Evolutionary conservation across 202 grass and related monocot genomes (phyloP).

Genomic region (Miscanthus sacchariflorus): DNA sequence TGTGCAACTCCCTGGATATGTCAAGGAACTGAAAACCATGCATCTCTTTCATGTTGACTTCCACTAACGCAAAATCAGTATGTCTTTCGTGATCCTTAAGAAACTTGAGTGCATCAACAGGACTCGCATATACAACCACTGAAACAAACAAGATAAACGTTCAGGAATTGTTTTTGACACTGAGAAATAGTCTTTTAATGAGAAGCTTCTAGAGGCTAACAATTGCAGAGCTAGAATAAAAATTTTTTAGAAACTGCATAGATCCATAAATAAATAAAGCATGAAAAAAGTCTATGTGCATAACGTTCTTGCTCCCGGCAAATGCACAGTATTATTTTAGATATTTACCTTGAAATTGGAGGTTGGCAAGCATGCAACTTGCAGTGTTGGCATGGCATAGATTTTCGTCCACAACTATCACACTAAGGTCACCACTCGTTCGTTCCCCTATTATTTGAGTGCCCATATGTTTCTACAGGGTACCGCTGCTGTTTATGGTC

Average conservation of each 20-base stretch:
- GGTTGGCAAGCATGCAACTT: conserved; percentile 13
- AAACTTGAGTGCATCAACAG: conserved; percentile 31
- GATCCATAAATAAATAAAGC: background rate
- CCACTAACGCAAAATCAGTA: conserved; percentile 31
- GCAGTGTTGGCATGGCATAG: background rate
- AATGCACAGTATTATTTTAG: background rate
- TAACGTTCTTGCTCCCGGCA: background rate
- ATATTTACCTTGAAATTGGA: conserved; percentile 29
- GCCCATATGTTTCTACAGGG: conserved; percentile 22
- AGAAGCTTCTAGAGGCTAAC: background rate
- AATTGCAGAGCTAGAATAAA: background rate
- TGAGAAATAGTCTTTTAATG: background rate
- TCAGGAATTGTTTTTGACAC: background rate
- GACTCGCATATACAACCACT: conserved; percentile 32
- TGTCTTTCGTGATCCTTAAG: conserved; percentile 29
- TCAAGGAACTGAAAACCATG: conserved; percentile 43
- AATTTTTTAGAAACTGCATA: background rate
- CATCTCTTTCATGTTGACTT: conserved; percentile 43
- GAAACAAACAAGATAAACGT: background rate
- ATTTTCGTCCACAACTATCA: conserved; percentile 43
- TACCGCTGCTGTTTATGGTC: background rate
- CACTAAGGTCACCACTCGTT: background rate
- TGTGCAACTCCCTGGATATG: background rate
- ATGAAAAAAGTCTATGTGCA: background rate
- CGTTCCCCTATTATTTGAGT: background rate